These are phyloP conservation scores for Lizonia empirigonia DNA, from an alignment of 2,329 filamentous ascomycete species.

Conservation along the genomic window DNA sequence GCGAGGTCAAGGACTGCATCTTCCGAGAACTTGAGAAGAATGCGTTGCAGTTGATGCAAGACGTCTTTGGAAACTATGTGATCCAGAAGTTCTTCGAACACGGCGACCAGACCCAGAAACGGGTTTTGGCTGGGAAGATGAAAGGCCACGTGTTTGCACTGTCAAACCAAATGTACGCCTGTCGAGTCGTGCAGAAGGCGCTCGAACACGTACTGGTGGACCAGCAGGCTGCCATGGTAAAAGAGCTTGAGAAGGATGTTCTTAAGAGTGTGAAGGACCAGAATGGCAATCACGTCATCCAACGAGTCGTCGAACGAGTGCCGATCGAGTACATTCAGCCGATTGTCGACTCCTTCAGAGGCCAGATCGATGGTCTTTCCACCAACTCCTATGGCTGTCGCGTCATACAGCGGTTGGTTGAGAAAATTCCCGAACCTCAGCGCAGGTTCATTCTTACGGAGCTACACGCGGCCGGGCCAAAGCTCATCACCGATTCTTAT, in stretches of 20 bases:
- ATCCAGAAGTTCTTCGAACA: slow-evolving; percentile 98
- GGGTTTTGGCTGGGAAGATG: slow-evolving; percentile 83
- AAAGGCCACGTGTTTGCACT: slow-evolving; percentile 79
- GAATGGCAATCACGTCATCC: slow-evolving; percentile 96
- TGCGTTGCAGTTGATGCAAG: slow-evolving; percentile 86
- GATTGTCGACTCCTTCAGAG: slow-evolving; percentile 79
- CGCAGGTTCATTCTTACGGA: slow-evolving; percentile 76
- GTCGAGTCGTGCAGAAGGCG: slow-evolving; percentile 94
- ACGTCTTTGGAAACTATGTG: slow-evolving; percentile 98
- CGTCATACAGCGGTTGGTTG: slow-evolving; percentile 89
- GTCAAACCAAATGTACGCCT: slow-evolving; percentile 89
- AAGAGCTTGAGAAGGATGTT: slow-evolving; percentile 79
- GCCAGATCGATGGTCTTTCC: slow-evolving; percentile 74
- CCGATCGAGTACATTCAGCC: slow-evolving; percentile 81
- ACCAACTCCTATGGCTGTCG: slow-evolving; percentile 87
- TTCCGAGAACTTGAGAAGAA: slow-evolving; percentile 88
- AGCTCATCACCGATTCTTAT: slow-evolving; percentile 82
- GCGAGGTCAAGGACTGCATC: slow-evolving; percentile 90
- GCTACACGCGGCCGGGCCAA: slow-evolving; percentile 72
- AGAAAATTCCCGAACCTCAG: slow-evolving; percentile 75
- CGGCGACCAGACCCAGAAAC: slow-evolving; percentile 92
- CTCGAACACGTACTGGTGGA: slow-evolving; percentile 90
- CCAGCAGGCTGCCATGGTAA: slow-evolving; percentile 82
- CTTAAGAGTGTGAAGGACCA: slow-evolving; percentile 80
- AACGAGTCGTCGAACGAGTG: slow-evolving; percentile 86